Evolutionary conservation across 2,329 filamentous ascomycete species (phyloP).

Genomic region (Diaporthe ampelina): DNA sequence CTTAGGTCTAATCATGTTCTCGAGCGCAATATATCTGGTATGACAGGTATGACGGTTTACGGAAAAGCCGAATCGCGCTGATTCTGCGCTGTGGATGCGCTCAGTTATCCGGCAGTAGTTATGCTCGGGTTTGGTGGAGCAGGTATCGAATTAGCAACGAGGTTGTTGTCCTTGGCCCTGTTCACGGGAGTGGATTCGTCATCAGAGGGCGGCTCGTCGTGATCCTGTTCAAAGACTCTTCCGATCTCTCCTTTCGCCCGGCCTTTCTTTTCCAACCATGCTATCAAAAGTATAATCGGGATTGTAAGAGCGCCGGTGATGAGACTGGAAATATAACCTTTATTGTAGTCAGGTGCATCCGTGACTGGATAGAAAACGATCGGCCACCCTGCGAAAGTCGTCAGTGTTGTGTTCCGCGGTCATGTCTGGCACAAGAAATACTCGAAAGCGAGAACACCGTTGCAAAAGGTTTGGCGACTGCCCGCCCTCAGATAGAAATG

Average conservation of each 20-base stretch:
- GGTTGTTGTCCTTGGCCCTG: slow-evolving; percentile 26
- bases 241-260: slow-evolving; percentile 47
- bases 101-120: background rate
- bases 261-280: slow-evolving; percentile 52
- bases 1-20: no score
- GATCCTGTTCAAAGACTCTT: slow-evolving; percentile 39
- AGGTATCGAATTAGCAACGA: background rate
- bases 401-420: background rate
- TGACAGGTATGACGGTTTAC: no score
- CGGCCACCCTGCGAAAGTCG: slow-evolving; percentile 47
- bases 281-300: slow-evolving; percentile 54
- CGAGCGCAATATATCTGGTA: no score
- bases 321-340: slow-evolving; percentile 56
- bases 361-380: slow-evolving; percentile 57
- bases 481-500: no score
- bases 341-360: slow-evolving; percentile 55
- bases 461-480: no score
- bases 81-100: background rate
- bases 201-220: background rate
- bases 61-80: no score
- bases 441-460: no score
- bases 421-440: background rate
- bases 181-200: slow-evolving; percentile 6
- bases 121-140: background rate
- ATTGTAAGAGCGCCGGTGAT: slow-evolving; percentile 54